Base-by-base conservation (phyloP, 306 rosid genomes). In the Pachyrhizus erosus region DNA sequence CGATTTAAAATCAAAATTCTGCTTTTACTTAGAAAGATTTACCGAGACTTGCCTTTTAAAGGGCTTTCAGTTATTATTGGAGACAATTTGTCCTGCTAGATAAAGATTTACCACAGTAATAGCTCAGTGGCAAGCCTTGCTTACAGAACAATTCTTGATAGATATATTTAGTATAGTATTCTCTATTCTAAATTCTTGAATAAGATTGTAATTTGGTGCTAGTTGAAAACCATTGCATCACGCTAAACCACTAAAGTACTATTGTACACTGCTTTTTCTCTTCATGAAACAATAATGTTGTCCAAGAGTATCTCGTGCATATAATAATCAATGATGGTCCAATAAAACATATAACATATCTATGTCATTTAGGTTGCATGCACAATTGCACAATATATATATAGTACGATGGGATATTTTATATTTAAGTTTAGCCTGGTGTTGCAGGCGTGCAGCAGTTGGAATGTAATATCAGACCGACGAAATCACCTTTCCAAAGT, bases 391-490 rank as follows among this genome's bases (percentile, higher is more conserved):
- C n/a, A n/a, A 78, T 79, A 84, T 65, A 69, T 73, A 69, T 18
- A 67, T 60, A 61, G 57, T 79, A 37, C 70, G 67, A 77, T 66
- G 39, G 61, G 74, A 86, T 87, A 73, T 84, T 82, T 88, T 85
- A 78, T 79, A 64, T 83, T 78, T 82, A 27, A 54, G 82, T 67
- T 79, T 79, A 79, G 83, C 75, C 75, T 86, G 85, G 61, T 86
- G 82, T 79, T 84, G 85, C 70, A 81, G 84, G 58, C 48, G 33
- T 64, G 75, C 17, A 86, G 90, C 83, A 75, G 92, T 85, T 91
- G 85, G 88, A 84, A 86, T 86, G 92, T 85, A 80, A 80, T 86
- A 84, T 86, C 92, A 87, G 12, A 76, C 48, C 84, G 86, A 80
- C 87, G 87, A 86, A 88, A 81, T 84, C 89, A 89, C 79, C 77